Evolutionary conservation across 2,329 filamentous ascomycete species (phyloP).

Genomic region (Didymella keratinophila): DNA sequence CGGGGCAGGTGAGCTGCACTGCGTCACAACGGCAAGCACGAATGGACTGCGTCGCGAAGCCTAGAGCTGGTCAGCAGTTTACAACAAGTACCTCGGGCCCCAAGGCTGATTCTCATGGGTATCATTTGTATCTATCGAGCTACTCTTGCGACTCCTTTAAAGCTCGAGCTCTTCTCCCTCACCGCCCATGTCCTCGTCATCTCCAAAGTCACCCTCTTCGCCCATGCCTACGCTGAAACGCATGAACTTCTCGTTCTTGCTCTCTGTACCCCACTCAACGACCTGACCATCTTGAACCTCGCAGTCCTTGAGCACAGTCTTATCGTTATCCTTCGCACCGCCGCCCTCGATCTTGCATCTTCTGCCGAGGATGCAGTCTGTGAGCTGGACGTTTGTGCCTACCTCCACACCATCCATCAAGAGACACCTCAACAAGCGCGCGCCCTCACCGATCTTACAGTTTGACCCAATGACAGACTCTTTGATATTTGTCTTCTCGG

Average conservation of each 20-base stretch:
- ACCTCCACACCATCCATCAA: slow-evolving; percentile 92
- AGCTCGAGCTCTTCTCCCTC: neutral
- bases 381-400: slow-evolving; percentile 83
- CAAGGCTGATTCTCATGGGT: neutral
- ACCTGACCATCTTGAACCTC: slow-evolving; percentile 89
- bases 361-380: slow-evolving; percentile 85
- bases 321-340: slow-evolving; percentile 57
- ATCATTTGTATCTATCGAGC: neutral
- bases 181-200: slow-evolving; percentile 17
- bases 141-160: neutral
- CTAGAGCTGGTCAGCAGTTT: neutral
- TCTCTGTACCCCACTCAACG: slow-evolving; percentile 74
- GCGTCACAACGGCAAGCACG: neutral
- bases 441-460: slow-evolving; percentile 86
- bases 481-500: slow-evolving; percentile 91
- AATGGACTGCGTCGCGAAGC: neutral
- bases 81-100: neutral
- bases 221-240: slow-evolving; percentile 54
- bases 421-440: slow-evolving; percentile 83
- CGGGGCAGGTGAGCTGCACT: neutral
- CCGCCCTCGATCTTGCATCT: slow-evolving; percentile 84
- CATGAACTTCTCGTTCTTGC: slow-evolving; percentile 69
- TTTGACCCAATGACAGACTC: slow-evolving; percentile 87
- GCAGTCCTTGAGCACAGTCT: slow-evolving; percentile 77
- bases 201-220: slow-evolving; percentile 40